Evolutionary conservation across 2,329 filamentous ascomycete species (phyloP).

Genomic region (Stagonosporopsis chrysanthemi): DNA sequence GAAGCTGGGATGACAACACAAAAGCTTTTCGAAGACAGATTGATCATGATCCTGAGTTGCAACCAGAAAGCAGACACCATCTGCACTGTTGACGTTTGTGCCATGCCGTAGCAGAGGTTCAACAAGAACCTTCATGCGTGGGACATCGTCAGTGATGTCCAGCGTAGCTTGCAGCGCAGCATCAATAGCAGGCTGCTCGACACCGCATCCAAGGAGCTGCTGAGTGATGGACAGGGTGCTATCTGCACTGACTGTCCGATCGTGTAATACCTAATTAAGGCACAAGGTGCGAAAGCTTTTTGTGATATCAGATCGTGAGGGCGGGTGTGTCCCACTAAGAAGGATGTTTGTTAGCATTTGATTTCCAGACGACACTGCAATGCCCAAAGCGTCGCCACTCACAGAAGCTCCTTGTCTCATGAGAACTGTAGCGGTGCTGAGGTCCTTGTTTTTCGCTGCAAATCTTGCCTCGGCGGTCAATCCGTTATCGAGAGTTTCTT

Average conservation of each 20-base stretch:
- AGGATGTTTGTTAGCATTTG: slow-evolving; percentile 60
- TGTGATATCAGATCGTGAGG: slow-evolving; percentile 36
- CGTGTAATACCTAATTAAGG: slow-evolving; percentile 17
- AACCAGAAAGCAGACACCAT: slow-evolving; percentile 42
- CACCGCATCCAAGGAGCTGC: slow-evolving; percentile 37
- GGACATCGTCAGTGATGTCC: slow-evolving; percentile 17
- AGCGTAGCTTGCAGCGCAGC: slow-evolving; percentile 34
- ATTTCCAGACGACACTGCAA: slow-evolving; percentile 62
- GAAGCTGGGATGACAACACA: slow-evolving; percentile 56
- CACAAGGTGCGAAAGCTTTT: slow-evolving; percentile 40
- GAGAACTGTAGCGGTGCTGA: slow-evolving; percentile 38
- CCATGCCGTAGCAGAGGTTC: slow-evolving; percentile 36
- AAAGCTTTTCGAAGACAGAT: slow-evolving; percentile 35
- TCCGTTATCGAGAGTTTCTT: slow-evolving; percentile 39
- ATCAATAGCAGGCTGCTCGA: slow-evolving; percentile 41
- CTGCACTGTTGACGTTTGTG: slow-evolving; percentile 42
- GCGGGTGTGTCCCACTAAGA: slow-evolving; percentile 50
- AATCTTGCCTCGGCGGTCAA: slow-evolving; percentile 36
- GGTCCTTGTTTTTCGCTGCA: slow-evolving; percentile 29
- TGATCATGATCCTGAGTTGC: slow-evolving; percentile 34
- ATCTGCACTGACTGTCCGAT: background rate
- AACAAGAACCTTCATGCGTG: slow-evolving; percentile 24
- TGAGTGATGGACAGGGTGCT: slow-evolving; percentile 26
- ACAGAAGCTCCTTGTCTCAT: slow-evolving; percentile 49
- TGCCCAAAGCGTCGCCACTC: slow-evolving; percentile 63